phyloP scores from a whole-genome alignment of 2,329 filamentous ascomycete species.

The Ilyonectria sp. region DNA sequence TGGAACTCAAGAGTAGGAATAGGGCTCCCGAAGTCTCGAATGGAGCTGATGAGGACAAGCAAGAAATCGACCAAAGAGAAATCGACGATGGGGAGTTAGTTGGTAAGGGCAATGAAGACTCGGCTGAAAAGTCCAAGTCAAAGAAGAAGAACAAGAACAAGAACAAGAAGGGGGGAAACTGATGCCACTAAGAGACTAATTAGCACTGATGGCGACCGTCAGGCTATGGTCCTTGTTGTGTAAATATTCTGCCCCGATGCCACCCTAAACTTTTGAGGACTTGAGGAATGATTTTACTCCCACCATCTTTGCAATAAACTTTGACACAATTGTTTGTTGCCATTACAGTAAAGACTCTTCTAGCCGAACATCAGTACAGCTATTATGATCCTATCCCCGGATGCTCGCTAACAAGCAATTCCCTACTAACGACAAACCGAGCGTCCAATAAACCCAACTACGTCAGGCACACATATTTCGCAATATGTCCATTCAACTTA shows the following conservation, averaged over 20 bases:
- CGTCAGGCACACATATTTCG: too few relatives aligned
- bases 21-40: neutral
- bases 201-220: neutral
- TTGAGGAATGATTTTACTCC: too few relatives aligned
- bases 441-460: too few relatives aligned
- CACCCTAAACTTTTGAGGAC: neutral
- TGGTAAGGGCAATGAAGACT: neutral
- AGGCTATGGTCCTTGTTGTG: neutral
- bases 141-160: conserved; percentile 38
- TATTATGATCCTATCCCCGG: too few relatives aligned
- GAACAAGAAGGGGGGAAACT: conserved; percentile 22
- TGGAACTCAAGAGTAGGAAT: neutral
- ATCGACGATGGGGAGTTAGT: neutral
- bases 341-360: too few relatives aligned
- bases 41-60: neutral
- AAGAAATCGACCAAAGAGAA: neutral
- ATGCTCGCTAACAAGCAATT: too few relatives aligned
- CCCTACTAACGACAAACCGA: too few relatives aligned
- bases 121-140: conserved; percentile 20
- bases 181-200: neutral
- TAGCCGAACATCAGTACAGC: too few relatives aligned
- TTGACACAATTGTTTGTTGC: too few relatives aligned
- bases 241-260: neutral
- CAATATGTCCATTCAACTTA: too few relatives aligned
- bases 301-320: too few relatives aligned